Evolutionary conservation across 805 yeast species (phyloP).

Genomic region (Kazachstania africana): DNA sequence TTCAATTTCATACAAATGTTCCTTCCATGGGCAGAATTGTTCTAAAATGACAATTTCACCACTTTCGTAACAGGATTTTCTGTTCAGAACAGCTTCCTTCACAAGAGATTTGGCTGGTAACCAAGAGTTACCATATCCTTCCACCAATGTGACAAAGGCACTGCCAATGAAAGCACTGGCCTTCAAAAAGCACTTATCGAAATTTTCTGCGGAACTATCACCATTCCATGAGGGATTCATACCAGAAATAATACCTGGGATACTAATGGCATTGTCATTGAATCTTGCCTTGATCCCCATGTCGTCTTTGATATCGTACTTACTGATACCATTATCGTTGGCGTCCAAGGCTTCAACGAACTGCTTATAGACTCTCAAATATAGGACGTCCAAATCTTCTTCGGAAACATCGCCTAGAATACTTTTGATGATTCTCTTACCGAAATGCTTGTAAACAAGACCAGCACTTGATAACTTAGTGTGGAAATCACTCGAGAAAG

Average conservation of each 20-base stretch:
- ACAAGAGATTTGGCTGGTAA: slow-evolving; percentile 80
- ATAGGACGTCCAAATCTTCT: slow-evolving; percentile 49
- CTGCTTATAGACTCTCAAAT: slow-evolving; percentile 68
- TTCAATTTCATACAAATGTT: slow-evolving; percentile 71
- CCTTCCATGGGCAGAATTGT: slow-evolving; percentile 91
- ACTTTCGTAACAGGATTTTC: slow-evolving; percentile 48
- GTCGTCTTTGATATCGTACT: slow-evolving; percentile 35
- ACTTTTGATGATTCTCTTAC: slow-evolving; percentile 49
- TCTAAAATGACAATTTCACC: slow-evolving; percentile 68
- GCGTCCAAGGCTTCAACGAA: slow-evolving; percentile 91
- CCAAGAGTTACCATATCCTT: slow-evolving; percentile 75
- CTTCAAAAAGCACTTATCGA: slow-evolving; percentile 47
- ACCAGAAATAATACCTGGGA: slow-evolving; percentile 67
- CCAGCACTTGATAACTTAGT: slow-evolving; percentile 94
- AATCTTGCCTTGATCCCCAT: slow-evolving; percentile 44
- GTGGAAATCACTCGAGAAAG: slow-evolving; percentile 47
- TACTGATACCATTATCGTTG: slow-evolving; percentile 84
- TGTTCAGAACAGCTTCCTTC: slow-evolving; percentile 46
- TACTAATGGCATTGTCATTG: slow-evolving; percentile 58
- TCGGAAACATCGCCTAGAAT: slow-evolving; percentile 29
- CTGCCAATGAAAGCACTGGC: slow-evolving; percentile 79
- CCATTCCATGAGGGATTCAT: slow-evolving; percentile 82
- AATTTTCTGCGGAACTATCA: slow-evolving; percentile 51
- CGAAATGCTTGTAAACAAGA: slow-evolving; percentile 76
- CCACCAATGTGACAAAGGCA: slow-evolving; percentile 57